Conservation (phyloP, 257 asterid species). For the Paraleonurus japonicus region DNA sequence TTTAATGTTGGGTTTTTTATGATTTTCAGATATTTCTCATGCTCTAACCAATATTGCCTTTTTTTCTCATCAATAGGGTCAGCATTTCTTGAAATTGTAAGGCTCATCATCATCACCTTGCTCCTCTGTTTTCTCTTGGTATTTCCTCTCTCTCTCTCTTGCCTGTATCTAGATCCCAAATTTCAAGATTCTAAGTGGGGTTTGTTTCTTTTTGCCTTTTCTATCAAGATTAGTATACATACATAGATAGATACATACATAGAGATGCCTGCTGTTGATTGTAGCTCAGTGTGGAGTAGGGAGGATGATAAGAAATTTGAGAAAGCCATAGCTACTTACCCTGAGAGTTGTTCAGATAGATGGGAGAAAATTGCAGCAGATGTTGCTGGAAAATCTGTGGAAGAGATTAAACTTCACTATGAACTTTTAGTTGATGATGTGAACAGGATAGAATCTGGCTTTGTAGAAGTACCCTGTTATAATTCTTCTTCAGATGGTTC, state of each 20-base stretch:
- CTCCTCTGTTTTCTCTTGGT: slow-evolving; percentile 30
- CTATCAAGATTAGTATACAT: slow-evolving; percentile 3
- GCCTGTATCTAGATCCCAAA: slow-evolving; percentile 37
- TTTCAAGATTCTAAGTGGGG: slow-evolving; percentile 21
- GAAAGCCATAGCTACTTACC: slow-evolving; percentile 70
- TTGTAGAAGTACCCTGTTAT: slow-evolving; percentile 67
- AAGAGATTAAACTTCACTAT: slow-evolving; percentile 72
- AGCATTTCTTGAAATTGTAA: slow-evolving; percentile 40
- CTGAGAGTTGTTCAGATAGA: slow-evolving; percentile 63
- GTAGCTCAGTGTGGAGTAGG: slow-evolving; percentile 70
- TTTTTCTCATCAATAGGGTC: slow-evolving; percentile 47
- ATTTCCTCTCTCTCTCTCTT: slow-evolving; percentile 8
- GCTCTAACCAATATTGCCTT: slow-evolving; percentile 40
- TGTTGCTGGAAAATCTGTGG: slow-evolving; percentile 71
- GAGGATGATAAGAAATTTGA: slow-evolving; percentile 83
- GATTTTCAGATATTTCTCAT: slow-evolving; percentile 67
- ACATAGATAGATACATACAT: background rate
- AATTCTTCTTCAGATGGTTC: slow-evolving; percentile 54
- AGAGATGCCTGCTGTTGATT: slow-evolving; percentile 67
- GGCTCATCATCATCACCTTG: slow-evolving; percentile 30
- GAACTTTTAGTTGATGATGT: slow-evolving; percentile 78
- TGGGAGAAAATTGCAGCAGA: slow-evolving; percentile 90
- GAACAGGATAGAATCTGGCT: slow-evolving; percentile 69
- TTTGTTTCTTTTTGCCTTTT: background rate
- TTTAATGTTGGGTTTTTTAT: slow-evolving; percentile 35